Evolutionary conservation across 768 basidiomycete species (phyloP), one percentile per base, ranked within the genome.

Genomic region (Trametes coccinea): DNA sequence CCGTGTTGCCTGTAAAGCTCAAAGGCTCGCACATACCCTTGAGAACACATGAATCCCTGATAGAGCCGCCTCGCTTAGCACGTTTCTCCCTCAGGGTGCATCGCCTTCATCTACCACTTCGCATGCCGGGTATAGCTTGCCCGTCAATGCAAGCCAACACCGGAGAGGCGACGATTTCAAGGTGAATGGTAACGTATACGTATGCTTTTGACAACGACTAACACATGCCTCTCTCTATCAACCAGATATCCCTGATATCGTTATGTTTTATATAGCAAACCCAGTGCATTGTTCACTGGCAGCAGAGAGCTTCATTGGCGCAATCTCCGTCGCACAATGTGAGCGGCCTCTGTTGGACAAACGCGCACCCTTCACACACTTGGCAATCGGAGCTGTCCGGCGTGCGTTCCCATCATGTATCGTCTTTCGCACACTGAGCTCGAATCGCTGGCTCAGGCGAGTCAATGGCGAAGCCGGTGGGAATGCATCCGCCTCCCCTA

Each of bases 351-450:
- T 10, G 27, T 47, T 47, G 46, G 46, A 17, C 31, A 3, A 33
- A 49, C 5, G 13, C 3, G 4, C 13, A 4, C 29, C 4, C 31
- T 56, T 41, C 13, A 27, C 45, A 17, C 39, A 3, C 17, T 37
- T 30, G 27, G 14, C 29, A 34, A 50, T 27, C 41, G 40, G 48
- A 50, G 30, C 43, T 34, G 39, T 17, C 34, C 33, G 55, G 33
- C 55, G 30, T 31, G 30, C 45, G 29, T 53, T 54, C 59, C 59
- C 52, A 49, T 50, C 30, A 45, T 27, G 52, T 22, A 46, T 17
- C 9, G 16, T 34, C 40, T 16, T 50, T 61, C 60, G 29, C 60
- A 61, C 53, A 61, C 52, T 48, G 39, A 39, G 37, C 46, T 51
- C 37, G 31, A 55, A 44, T 31, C 34, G 29, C 45, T 30, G n/a